phyloP scores from a whole-genome alignment of 306 rosid species.

The Citrullus amarus region DNA sequence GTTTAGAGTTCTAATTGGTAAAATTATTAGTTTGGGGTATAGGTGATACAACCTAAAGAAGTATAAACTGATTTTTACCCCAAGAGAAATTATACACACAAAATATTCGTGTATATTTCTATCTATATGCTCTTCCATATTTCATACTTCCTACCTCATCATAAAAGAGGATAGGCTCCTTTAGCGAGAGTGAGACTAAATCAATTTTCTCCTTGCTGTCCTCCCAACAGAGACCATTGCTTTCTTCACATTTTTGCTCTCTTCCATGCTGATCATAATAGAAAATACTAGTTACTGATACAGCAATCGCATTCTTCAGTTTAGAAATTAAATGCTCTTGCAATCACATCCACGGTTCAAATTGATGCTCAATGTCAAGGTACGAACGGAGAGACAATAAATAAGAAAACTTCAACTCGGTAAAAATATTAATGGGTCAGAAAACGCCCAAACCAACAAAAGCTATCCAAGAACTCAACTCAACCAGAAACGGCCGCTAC shows the following conservation, averaged over 20 bases:
- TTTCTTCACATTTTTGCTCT: constrained; percentile 26
- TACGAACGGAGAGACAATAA: too few species aligned
- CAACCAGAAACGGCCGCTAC: not conserved
- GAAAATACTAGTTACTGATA: not conserved
- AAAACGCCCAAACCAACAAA: not conserved
- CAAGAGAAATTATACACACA: not conserved
- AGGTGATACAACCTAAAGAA: too few species aligned
- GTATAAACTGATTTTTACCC: too few species aligned
- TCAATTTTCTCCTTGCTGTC: constrained; percentile 73
- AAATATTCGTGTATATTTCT: not conserved
- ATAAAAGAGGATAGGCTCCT: constrained; percentile 93
- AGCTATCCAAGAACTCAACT: not conserved
- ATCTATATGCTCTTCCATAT: not conserved
- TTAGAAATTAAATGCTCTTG: not conserved
- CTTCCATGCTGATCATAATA: constrained; percentile 27
- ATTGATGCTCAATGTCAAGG: not conserved
- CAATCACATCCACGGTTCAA: not conserved
- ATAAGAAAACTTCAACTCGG: not conserved
- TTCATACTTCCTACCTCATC: constrained; percentile 54
- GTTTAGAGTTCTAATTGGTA: too few species aligned
- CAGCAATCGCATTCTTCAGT: not conserved
- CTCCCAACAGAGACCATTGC: constrained; percentile 52
- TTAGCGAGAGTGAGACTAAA: constrained; percentile 59
- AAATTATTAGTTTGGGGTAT: too few species aligned
- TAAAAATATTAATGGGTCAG: not conserved